Conservation (phyloP, 2,329 filamentous ascomycete species). For the Acarospora socialis region DNA sequence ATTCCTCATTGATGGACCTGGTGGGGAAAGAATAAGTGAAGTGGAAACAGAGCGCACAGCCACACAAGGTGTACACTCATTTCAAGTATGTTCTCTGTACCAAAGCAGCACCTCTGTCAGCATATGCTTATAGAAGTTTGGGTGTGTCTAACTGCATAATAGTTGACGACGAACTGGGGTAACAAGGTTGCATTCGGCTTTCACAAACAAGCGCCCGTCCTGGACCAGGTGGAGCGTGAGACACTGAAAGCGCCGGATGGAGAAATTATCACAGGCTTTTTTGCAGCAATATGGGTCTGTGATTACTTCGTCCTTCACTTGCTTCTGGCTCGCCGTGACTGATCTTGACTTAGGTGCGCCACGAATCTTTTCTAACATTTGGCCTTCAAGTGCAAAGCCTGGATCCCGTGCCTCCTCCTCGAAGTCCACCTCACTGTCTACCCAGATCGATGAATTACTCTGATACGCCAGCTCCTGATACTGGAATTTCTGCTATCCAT, state of each 20-base stretch:
- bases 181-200: no score
- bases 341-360: background rate
- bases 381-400: no score
- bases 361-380: slow-evolving; percentile 4
- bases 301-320: background rate
- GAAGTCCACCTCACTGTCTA: background rate
- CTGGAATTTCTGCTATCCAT: slow-evolving; percentile 2
- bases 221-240: no score
- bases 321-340: slow-evolving; percentile 2
- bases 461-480: background rate
- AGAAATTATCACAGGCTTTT: no score
- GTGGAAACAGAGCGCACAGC: slow-evolving; percentile 1
- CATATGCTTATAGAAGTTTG: no score
- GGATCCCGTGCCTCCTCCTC: background rate
- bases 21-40: slow-evolving; percentile 2
- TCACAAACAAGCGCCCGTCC: no score
- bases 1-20: background rate
- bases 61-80: background rate
- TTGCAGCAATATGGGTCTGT: no score
- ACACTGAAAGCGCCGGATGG: no score
- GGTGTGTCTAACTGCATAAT: no score
- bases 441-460: background rate
- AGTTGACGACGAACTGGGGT: no score
- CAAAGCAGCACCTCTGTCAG: no score
- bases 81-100: slow-evolving; percentile 1